Conservation (phyloP, 768 basidiomycete genomes). For the Tulasnella sp. region DNA sequence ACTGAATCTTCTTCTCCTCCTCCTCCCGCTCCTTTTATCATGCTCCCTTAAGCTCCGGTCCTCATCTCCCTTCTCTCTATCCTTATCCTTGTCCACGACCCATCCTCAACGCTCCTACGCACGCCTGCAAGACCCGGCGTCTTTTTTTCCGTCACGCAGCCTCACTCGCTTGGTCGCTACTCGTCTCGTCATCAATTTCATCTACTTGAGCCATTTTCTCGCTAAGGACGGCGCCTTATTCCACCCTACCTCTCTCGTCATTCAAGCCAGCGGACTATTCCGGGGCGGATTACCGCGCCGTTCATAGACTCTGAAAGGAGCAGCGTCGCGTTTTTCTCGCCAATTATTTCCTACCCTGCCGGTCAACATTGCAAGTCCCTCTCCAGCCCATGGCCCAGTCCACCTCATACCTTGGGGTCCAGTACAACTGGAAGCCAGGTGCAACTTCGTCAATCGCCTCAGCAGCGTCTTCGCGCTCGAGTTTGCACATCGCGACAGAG, state of each 20-base stretch:
- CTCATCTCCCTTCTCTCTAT: background rate
- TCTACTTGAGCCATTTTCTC: background rate
- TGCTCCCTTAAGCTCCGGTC: background rate
- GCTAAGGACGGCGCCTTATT: background rate
- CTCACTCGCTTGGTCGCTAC: background rate
- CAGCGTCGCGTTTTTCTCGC: background rate
- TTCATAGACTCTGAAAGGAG: background rate
- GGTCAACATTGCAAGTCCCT: background rate
- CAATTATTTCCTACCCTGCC: background rate
- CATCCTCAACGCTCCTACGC: background rate
- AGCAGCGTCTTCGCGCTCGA: conserved; percentile 1
- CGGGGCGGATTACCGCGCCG: background rate
- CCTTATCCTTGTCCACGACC: background rate
- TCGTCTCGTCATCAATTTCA: background rate
- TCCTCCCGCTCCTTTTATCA: background rate
- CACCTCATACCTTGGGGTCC: background rate
- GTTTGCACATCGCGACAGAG: background rate
- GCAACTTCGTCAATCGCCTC: background rate
- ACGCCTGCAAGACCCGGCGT: background rate
- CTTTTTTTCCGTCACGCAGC: background rate
- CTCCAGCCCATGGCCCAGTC: background rate
- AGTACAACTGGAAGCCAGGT: background rate
- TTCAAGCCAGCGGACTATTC: background rate
- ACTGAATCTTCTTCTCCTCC: background rate
- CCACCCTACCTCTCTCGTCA: background rate